Percentiles rank a stretch among this genome's conserved stretches.
phyloP scores from a whole-genome alignment of 768 basidiomycete species.

The Lactifluus pinguis region DNA sequence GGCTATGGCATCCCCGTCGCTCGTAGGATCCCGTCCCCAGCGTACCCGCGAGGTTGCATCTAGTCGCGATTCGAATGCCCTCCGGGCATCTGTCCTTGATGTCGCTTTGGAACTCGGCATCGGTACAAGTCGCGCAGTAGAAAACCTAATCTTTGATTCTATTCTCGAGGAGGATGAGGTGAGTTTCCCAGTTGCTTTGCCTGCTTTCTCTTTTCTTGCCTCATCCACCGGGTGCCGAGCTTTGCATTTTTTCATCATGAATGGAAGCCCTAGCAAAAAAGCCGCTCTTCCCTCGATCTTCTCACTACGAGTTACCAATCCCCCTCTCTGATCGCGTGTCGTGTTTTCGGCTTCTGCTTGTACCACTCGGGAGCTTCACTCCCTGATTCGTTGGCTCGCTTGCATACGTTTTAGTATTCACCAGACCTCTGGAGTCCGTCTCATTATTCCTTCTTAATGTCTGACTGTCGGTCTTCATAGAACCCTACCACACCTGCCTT shows the following conservation, averaged over 20 bases:
- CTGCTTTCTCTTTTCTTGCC: not conserved
- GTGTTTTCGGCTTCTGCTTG: not conserved
- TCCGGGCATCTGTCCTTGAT: slow-evolving; percentile 69
- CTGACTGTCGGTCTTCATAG: slow-evolving; percentile 15
- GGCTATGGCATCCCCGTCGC: not conserved
- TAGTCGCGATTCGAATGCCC: slow-evolving; percentile 43
- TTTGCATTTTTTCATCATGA: not conserved
- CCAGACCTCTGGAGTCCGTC: not conserved
- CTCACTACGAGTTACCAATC: not conserved
- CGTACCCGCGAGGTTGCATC: not conserved
- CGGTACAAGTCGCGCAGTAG: slow-evolving; percentile 46
- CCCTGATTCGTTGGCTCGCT: not conserved
- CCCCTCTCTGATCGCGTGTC: not conserved
- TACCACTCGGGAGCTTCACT: not conserved
- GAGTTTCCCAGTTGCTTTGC: slow-evolving; percentile 6
- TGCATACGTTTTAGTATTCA: not conserved
- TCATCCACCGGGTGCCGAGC: not conserved
- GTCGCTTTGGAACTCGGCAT: slow-evolving; percentile 62
- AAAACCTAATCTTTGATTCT: slow-evolving; percentile 67
- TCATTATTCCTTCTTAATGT: not conserved
- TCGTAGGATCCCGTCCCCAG: slow-evolving; percentile 1
- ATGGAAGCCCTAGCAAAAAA: not conserved
- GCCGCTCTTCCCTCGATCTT: not conserved
- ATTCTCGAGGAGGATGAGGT: slow-evolving; percentile 42
- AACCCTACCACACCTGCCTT: slow-evolving; percentile 26